phyloP scores from a whole-genome alignment of 2,329 filamentous ascomycete genomes.

The Setomelanomma holmii region DNA sequence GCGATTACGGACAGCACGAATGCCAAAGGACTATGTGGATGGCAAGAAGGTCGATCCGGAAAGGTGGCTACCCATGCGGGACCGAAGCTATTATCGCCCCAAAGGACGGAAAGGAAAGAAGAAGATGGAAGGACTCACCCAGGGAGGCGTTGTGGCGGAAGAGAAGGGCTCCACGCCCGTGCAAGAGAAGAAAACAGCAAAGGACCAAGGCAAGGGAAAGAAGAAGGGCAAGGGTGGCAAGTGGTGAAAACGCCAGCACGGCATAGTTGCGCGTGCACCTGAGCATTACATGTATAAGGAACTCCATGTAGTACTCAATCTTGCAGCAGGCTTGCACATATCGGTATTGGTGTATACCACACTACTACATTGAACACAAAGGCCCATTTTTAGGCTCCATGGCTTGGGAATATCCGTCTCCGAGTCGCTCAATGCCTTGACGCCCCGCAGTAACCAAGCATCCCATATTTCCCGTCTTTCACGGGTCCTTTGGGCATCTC shows the following conservation, averaged over 20 bases:
- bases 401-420: background rate
- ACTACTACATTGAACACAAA: background rate
- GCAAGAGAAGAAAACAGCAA: slow-evolving; percentile 41
- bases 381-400: background rate
- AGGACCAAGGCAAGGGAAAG: slow-evolving; percentile 44
- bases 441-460: background rate
- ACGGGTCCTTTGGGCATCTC: background rate
- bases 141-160: slow-evolving; percentile 82
- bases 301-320: too few species aligned
- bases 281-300: background rate
- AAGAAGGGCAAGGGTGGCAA: slow-evolving; percentile 48
- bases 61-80: slow-evolving; percentile 88
- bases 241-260: slow-evolving; percentile 16
- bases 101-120: slow-evolving; percentile 94
- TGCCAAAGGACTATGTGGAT: slow-evolving; percentile 77
- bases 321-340: too few species aligned
- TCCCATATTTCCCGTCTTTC: background rate
- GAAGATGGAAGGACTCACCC: slow-evolving; percentile 73
- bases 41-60: slow-evolving; percentile 86
- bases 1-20: slow-evolving; percentile 64
- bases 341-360: background rate
- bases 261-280: background rate
- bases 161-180: slow-evolving; percentile 54
- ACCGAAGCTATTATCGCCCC: slow-evolving; percentile 85
- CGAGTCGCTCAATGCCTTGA: background rate